Evolutionary conservation across 2,329 filamentous ascomycete genomes (phyloP).

Genomic region (Niveomyces coronatus): DNA sequence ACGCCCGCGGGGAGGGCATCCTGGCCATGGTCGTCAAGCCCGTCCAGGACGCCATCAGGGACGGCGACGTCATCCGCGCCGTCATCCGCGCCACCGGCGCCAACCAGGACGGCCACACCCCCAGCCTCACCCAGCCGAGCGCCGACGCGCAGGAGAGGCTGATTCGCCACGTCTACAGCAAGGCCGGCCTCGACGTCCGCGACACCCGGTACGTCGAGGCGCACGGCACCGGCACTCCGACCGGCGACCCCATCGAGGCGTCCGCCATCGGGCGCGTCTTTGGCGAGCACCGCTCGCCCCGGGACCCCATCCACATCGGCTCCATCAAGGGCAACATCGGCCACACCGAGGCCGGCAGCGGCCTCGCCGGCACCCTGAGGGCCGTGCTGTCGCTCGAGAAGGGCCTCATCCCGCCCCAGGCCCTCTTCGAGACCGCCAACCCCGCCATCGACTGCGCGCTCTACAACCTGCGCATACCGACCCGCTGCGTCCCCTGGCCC

Average conservation of each 20-base stretch:
- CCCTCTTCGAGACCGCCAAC: too few species aligned
- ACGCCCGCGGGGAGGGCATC: slow-evolving; percentile 35
- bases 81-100: slow-evolving; percentile 22
- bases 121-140: slow-evolving; percentile 30
- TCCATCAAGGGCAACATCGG: slow-evolving; percentile 30
- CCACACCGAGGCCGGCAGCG: slow-evolving; percentile 26
- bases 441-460: too few species aligned
- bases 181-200: slow-evolving; percentile 17
- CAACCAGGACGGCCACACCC: slow-evolving; percentile 30
- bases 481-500: slow-evolving; percentile 23
- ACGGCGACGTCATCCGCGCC: slow-evolving; percentile 28
- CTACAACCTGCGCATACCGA: too few species aligned
- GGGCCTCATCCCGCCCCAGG: too few species aligned
- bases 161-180: slow-evolving; percentile 28
- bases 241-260: slow-evolving; percentile 33
- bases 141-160: slow-evolving; percentile 24
- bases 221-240: slow-evolving; percentile 35
- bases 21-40: slow-evolving; percentile 31
- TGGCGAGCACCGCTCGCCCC: slow-evolving; percentile 2
- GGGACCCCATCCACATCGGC: slow-evolving; percentile 17
- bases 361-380: slow-evolving; percentile 23
- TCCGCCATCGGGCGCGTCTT: slow-evolving; percentile 24
- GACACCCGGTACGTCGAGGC: slow-evolving; percentile 25
- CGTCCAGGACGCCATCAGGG: slow-evolving; percentile 31
- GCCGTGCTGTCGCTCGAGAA: too few species aligned